These are phyloP conservation scores for Colletotrichum noveboracense DNA, from an alignment of 2,329 filamentous ascomycete species.

Conservation along the genomic window DNA sequence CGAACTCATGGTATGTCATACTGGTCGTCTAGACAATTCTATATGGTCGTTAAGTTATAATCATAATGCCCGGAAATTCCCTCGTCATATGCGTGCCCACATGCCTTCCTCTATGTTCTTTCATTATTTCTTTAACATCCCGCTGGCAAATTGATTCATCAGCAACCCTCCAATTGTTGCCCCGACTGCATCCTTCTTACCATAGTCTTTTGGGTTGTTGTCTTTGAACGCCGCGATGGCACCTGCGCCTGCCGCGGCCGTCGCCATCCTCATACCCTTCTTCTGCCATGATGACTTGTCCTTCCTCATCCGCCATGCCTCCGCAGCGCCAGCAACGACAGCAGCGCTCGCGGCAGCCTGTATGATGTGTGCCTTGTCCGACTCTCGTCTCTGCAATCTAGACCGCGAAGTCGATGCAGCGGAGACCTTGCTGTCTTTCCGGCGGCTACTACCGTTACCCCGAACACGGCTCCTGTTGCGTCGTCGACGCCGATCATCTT, in stretches of 20 bases:
- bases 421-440: neutral
- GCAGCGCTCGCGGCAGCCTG: constrained; percentile 19
- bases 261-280: constrained; percentile 18
- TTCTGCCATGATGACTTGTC: constrained; percentile 16
- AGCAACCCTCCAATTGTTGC: constrained; percentile 20
- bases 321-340: constrained; percentile 14
- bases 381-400: neutral
- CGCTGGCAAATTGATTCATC: constrained; percentile 13
- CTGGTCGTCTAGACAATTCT: neutral
- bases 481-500: neutral
- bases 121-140: neutral
- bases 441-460: neutral
- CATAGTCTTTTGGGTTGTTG: neutral
- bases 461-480: neutral
- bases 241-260: constrained; percentile 21
- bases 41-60: neutral
- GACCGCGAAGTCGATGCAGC: neutral
- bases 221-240: constrained; percentile 22
- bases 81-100: neutral
- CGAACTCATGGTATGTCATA: neutral
- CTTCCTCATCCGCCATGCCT: constrained; percentile 20
- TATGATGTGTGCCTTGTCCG: constrained; percentile 8
- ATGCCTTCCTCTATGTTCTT: too few relatives aligned
- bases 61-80: neutral
- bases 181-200: constrained; percentile 5